phyloP scores from a whole-genome alignment of 495 filamentous ascomycete genomes.

The Talaromyces liani region DNA sequence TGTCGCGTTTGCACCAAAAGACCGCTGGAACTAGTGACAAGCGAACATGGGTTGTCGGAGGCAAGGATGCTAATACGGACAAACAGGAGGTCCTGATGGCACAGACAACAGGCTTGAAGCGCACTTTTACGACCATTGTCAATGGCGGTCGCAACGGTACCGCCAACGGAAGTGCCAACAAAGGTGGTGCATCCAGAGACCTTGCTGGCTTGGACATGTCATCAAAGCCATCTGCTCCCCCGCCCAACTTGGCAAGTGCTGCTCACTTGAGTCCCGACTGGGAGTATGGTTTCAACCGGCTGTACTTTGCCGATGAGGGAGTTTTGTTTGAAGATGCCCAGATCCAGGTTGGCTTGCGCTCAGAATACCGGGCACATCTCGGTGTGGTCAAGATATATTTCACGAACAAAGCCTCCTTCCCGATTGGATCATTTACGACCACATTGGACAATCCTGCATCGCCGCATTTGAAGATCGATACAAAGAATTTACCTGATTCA shows the following conservation, averaged over 20 bases:
- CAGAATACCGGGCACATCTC: constrained; percentile 89
- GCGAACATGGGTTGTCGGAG: constrained; percentile 91
- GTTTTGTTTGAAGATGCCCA: constrained; percentile 92
- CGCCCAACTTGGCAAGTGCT: constrained; percentile 81
- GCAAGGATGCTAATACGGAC: constrained; percentile 85
- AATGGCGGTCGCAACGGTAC: constrained; percentile 48
- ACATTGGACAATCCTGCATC: constrained; percentile 78
- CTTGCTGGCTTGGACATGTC: constrained; percentile 77
- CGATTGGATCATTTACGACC: constrained; percentile 85
- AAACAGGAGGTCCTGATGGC: constrained; percentile 71
- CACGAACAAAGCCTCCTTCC: constrained; percentile 78
- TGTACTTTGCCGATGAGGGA: constrained; percentile 74
- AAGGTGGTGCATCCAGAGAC: constrained; percentile 43
- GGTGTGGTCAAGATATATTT: constrained; percentile 95
- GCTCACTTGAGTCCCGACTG: constrained; percentile 91
- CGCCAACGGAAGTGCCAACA: constrained; percentile 41
- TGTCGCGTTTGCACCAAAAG: constrained; percentile 90
- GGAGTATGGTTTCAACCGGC: constrained; percentile 82
- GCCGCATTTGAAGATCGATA: constrained; percentile 68
- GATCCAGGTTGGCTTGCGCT: constrained; percentile 84
- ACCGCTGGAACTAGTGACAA: constrained; percentile 86
- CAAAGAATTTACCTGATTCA: constrained; percentile 82
- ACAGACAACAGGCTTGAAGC: constrained; percentile 75
- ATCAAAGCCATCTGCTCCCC: constrained; percentile 46
- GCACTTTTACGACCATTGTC: constrained; percentile 60